These are phyloP conservation scores for Carex pumila DNA, from an alignment of 176 grass and related monocot species.

Conservation along the genomic window DNA sequence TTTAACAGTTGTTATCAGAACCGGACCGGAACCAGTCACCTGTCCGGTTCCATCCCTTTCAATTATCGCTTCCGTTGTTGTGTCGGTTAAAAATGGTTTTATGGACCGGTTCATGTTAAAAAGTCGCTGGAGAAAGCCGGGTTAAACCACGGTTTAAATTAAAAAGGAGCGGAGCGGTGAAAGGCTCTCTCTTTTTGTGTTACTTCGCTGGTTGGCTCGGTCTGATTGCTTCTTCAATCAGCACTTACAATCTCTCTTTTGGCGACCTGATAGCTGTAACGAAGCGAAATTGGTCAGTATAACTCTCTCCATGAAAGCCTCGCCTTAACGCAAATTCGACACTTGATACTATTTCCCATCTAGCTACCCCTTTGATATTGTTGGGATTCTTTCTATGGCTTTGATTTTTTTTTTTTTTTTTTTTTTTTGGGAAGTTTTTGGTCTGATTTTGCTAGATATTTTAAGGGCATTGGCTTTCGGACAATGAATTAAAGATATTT, in stretches of 20 bases:
- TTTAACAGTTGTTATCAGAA: no score
- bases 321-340: not conserved
- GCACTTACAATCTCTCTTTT: not conserved
- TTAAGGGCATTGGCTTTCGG: not conserved
- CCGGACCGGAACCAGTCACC: no score
- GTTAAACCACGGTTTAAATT: no score
- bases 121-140: no score
- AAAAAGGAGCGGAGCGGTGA: slow-evolving; percentile 5
- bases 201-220: no score
- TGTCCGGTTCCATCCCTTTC: no score
- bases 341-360: not conserved
- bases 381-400: not conserved
- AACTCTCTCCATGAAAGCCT: not conserved
- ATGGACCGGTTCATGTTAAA: no score
- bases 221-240: not conserved
- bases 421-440: not conserved
- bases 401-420: not conserved
- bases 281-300: not conserved
- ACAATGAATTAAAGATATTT: not conserved
- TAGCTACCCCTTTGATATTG: slow-evolving; percentile 15
- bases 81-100: no score
- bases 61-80: no score
- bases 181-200: not conserved
- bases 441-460: not conserved
- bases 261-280: not conserved